Evolutionary conservation across 257 asterid species (phyloP), one percentile per base, ranked within the genome.

Genomic region (Nemophila menziesii): DNA sequence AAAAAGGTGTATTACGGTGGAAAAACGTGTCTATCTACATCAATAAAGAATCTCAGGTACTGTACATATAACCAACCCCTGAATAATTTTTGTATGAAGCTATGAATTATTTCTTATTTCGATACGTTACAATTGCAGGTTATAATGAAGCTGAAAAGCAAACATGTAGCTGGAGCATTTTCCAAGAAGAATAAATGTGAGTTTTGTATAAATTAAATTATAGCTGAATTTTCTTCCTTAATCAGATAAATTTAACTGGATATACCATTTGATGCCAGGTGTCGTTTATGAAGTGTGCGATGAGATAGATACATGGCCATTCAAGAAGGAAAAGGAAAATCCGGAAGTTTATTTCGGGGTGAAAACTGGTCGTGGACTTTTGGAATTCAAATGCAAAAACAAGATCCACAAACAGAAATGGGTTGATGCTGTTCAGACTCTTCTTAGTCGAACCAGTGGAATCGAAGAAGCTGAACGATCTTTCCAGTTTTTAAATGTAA

Each of bases 361-460:
- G 26, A 81, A 68, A 67, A 81, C 96, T 36, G 75, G 75, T 39
- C 79, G 58, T 43, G 92, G 89, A 4, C 72, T 86, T 33, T 22
- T 75, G 60, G 93, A 78, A 71, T 86, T 81, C 68, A 86, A 81
- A 67, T 86, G 93, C 75, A 78, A 66, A 77, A 81, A 62, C 64
- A 76, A 59, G 64, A 54, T 58, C 52, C 76, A 78, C 29, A 74
- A 68, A 43, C 81, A 86, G 65, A 78, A 68, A 56, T 81, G 96
- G 93, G 75, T 79, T 48, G 64, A 57, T 22, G 83, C 80, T 49
- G 76, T 86, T 50, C 77, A 60, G 42, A 66, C 62, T 33, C 75
- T 78, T 47, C 58, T 81, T 4, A 51, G 49, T 23, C 63, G 69
- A 39, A 54, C 64, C 53, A 71, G 54, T 41, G 67, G 55, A 54